phyloP scores from a whole-genome alignment of 2,329 filamentous ascomycete species.

The Neurospora crassa region DNA sequence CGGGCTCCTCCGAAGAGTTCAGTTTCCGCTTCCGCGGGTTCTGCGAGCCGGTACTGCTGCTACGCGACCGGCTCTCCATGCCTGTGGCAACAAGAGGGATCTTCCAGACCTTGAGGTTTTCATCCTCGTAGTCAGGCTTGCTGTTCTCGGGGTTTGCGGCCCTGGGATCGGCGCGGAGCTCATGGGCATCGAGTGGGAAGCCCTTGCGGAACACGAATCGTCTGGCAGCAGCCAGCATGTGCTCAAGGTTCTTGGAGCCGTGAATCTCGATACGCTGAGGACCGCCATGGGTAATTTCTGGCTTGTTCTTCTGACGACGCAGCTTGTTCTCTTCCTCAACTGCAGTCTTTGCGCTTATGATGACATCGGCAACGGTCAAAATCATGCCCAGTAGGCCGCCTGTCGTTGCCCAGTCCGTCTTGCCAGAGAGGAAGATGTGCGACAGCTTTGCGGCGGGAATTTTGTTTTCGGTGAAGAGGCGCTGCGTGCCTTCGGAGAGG shows the following conservation, averaged over 20 bases:
- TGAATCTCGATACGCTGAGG: constrained; percentile 39
- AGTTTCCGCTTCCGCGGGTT: constrained; percentile 24
- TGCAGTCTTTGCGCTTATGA: constrained; percentile 37
- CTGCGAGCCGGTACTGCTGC: constrained; percentile 5
- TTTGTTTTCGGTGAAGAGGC: constrained; percentile 61
- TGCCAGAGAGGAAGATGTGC: constrained; percentile 76
- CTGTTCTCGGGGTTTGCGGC: constrained; percentile 33
- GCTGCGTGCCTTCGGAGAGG: constrained; percentile 74
- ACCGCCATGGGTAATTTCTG: constrained; percentile 4
- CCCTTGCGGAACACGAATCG: constrained; percentile 81
- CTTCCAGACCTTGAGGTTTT: constrained; percentile 76
- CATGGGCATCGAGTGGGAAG: constrained; percentile 61
- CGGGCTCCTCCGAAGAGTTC: constrained; percentile 2
- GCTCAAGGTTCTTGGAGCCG: constrained; percentile 69
- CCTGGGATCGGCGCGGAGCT: constrained; percentile 45
- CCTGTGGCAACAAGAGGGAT: constrained; percentile 41
- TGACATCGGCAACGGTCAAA: constrained; percentile 68
- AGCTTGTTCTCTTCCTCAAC: constrained; percentile 29
- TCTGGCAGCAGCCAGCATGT: constrained; percentile 72
- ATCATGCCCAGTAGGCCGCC: constrained; percentile 82
- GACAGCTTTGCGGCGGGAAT: constrained; percentile 54
- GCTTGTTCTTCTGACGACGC: constrained; percentile 29
- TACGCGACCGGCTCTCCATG: neutral
- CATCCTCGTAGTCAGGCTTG: constrained; percentile 64
- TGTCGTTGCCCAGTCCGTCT: constrained; percentile 61